These are phyloP conservation scores for Hymenoscyphus linearis DNA, from an alignment of 2,329 filamentous ascomycete species.

Conservation along the genomic window DNA sequence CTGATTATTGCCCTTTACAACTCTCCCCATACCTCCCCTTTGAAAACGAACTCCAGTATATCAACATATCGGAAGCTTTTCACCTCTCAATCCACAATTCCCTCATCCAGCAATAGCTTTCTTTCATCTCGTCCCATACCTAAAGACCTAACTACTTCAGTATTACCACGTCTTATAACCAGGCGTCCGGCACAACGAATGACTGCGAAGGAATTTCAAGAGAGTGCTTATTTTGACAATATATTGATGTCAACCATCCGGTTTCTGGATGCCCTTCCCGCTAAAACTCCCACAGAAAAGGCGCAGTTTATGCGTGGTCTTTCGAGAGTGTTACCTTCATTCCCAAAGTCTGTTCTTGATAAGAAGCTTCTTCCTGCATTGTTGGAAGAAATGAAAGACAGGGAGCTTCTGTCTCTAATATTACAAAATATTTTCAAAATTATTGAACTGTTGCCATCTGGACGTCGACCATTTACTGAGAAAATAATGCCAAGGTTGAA, in stretches of 20 bases:
- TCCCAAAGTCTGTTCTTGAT: slow-evolving; percentile 88
- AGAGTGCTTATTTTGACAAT: slow-evolving; percentile 95
- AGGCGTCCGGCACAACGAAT: slow-evolving; percentile 81
- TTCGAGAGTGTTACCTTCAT: slow-evolving; percentile 80
- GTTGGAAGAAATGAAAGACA: slow-evolving; percentile 90
- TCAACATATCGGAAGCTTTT: slow-evolving; percentile 84
- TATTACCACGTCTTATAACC: slow-evolving; percentile 82
- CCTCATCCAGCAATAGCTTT: slow-evolving; percentile 77
- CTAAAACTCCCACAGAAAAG: slow-evolving; percentile 89
- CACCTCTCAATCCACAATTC: slow-evolving; percentile 69
- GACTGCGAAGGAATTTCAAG: slow-evolving; percentile 85
- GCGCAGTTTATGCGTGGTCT: slow-evolving; percentile 85
- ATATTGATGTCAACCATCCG: slow-evolving; percentile 93
- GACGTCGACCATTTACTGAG: slow-evolving; percentile 74
- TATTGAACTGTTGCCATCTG: slow-evolving; percentile 69
- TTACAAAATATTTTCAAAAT: slow-evolving; percentile 92
- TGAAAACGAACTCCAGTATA: slow-evolving; percentile 75
- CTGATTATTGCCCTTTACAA: slow-evolving; percentile 89
- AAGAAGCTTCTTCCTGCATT: slow-evolving; percentile 88
- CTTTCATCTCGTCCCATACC: slow-evolving; percentile 75
- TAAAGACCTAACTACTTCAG: slow-evolving; percentile 66
- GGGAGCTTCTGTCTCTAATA: slow-evolving; percentile 76
- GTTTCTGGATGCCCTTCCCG: slow-evolving; percentile 85
- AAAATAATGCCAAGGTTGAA: slow-evolving; percentile 80
- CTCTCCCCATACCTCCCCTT: slow-evolving; percentile 81